Conservation (phyloP, 1,284 basidiomycete genomes). For the Leccinum fallax region DNA sequence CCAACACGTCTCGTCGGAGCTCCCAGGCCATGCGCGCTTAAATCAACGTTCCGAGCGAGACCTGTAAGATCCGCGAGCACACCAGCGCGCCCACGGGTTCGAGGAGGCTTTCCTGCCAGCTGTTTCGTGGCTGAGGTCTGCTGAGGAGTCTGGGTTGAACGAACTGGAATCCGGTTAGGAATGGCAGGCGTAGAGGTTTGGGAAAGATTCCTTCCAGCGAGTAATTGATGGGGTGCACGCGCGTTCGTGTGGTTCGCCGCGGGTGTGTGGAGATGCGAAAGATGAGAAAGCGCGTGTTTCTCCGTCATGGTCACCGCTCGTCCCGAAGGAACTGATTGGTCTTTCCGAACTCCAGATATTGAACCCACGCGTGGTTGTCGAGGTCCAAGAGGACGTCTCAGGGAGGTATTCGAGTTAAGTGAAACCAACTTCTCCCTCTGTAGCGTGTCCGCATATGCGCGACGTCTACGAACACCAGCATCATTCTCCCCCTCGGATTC, state of each 20-base stretch:
- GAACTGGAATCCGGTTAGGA: constrained; percentile 7
- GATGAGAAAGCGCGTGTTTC: constrained; percentile 6
- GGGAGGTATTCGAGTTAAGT: constrained; percentile 18
- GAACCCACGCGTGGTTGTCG: constrained; percentile 17
- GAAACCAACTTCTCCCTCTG: constrained; percentile 10
- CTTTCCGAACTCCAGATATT: background rate
- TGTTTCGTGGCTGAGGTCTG: constrained; percentile 20
- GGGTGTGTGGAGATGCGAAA: constrained; percentile 2
- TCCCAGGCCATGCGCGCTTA: constrained; percentile 33
- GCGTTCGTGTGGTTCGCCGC: constrained; percentile 4
- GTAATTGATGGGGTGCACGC: background rate
- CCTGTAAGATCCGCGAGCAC: constrained; percentile 35
- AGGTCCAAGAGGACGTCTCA: constrained; percentile 26
- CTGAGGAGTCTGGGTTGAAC: constrained; percentile 7
- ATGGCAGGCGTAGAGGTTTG: constrained; percentile 9
- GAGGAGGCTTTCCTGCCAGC: constrained; percentile 32
- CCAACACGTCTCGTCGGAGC: constrained; percentile 14
- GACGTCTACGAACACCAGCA: background rate
- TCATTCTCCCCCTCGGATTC: constrained; percentile 2
- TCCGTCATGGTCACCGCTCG: constrained; percentile 3
- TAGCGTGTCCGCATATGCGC: background rate
- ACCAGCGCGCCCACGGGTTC: constrained; percentile 27
- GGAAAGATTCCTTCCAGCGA: constrained; percentile 1
- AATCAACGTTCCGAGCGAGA: constrained; percentile 37
- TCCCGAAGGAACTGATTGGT: background rate